Percentiles rank a stretch among this genome's conserved stretches.
phyloP scores from a whole-genome alignment of 306 rosid genomes.

The Quercus berberidifolia region DNA sequence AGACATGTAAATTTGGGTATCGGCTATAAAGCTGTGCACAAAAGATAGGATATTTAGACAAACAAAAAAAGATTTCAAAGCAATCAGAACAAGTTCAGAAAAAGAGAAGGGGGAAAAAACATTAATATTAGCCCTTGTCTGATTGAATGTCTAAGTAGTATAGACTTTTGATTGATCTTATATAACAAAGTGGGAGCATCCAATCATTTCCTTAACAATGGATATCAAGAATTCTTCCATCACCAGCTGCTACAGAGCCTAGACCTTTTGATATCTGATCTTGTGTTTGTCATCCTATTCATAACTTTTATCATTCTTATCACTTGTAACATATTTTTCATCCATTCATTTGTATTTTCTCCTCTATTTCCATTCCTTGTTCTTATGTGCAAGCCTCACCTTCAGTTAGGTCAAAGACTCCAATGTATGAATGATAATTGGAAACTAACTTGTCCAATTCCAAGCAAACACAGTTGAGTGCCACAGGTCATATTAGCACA shows the following conservation, averaged over 20 bases:
- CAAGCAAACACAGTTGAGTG: not conserved
- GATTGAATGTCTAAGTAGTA: not conserved
- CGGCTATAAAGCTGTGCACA: slow-evolving; percentile 56
- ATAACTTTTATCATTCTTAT: not conserved
- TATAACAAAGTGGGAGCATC: not conserved
- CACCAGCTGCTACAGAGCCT: no score
- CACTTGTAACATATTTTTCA: not conserved
- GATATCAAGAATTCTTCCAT: no score
- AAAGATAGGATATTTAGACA: slow-evolving; percentile 19
- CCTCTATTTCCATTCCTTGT: no score
- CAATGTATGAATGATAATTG: not conserved
- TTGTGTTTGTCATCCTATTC: not conserved
- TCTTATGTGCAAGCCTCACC: no score
- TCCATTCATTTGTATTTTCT: not conserved
- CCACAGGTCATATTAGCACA: not conserved
- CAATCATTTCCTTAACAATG: not conserved
- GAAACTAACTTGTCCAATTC: not conserved
- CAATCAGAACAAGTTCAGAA: slow-evolving; percentile 12
- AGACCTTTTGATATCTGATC: no score
- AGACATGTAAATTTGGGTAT: slow-evolving; percentile 77
- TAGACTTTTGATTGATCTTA: not conserved
- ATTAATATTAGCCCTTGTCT: not conserved
- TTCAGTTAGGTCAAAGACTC: not conserved
- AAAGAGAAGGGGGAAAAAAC: slow-evolving; percentile 1
- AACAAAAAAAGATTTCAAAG: not conserved